Evolutionary conservation across 352 stramenopile genomes (phyloP).

Genomic region (Poterioochromonas sp.): DNA sequence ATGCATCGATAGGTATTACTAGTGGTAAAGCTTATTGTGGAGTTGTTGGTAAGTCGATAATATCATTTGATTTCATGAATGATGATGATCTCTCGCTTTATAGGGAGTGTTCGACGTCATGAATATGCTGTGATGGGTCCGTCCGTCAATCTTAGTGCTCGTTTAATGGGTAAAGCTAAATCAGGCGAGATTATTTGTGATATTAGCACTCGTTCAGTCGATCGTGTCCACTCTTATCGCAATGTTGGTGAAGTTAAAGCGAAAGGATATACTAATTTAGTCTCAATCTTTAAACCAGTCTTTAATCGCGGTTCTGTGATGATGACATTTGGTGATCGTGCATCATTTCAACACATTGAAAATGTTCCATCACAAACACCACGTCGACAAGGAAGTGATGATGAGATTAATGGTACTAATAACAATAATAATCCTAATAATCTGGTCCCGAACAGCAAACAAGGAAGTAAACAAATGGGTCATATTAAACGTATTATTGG

Average conservation of each 20-base stretch:
- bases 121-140: constrained; percentile 87
- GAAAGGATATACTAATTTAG: constrained; percentile 11
- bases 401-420: too few relatives aligned
- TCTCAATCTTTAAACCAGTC: constrained; percentile 9
- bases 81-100: too few relatives aligned
- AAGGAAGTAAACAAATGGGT: too few relatives aligned
- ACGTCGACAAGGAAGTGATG: too few relatives aligned
- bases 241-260: not conserved
- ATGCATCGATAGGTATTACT: constrained; percentile 73
- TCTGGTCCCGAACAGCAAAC: too few relatives aligned
- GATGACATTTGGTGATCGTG: too few relatives aligned
- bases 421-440: too few relatives aligned
- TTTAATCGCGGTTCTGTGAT: not conserved
- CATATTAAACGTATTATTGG: too few relatives aligned
- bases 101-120: constrained; percentile 68
- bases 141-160: constrained; percentile 78
- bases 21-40: constrained; percentile 77
- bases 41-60: constrained; percentile 71
- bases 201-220: not conserved
- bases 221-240: not conserved
- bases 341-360: too few relatives aligned
- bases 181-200: constrained; percentile 3
- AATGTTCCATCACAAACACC: too few relatives aligned
- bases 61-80: too few relatives aligned
- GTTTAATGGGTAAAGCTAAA: constrained; percentile 67